Conservation (phyloP, 75 land plant species). For the Adiantum capillusveneris region DNA sequence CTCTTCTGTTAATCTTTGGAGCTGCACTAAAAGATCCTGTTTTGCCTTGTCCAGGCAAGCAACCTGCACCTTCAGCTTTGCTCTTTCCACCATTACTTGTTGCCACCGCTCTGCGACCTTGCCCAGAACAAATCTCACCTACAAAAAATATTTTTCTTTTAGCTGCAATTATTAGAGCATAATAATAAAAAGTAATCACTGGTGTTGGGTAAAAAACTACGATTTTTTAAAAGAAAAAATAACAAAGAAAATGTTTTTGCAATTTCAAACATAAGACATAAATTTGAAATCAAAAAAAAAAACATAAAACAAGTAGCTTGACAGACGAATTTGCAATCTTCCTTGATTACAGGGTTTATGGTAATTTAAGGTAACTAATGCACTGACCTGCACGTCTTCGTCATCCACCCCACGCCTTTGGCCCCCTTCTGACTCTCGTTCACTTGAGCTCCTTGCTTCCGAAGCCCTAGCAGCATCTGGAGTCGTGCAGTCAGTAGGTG, state of each 20-base stretch:
- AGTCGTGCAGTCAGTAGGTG: not conserved
- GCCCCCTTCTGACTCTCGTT: constrained; percentile 11
- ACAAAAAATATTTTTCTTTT: no score
- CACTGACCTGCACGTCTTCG: constrained; percentile 23
- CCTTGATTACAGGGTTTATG: not conserved
- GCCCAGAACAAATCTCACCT: constrained; percentile 35
- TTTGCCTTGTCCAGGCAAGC: constrained; percentile 27
- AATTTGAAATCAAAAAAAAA: no score
- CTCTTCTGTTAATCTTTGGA: constrained; percentile 20
- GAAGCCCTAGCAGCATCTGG: not conserved
- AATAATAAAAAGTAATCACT: no score
- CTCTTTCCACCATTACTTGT: constrained; percentile 36
- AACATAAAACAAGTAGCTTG: no score
- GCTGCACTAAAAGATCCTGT: constrained; percentile 25
- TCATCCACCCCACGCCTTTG: constrained; percentile 14
- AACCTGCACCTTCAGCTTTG: constrained; percentile 32
- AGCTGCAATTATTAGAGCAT: no score
- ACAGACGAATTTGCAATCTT: no score
- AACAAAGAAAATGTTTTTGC: no score
- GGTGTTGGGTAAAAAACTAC: no score
- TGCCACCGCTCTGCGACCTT: constrained; percentile 39
- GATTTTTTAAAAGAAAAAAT: no score
- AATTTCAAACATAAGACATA: no score
- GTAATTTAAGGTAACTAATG: not conserved
- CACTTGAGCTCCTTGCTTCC: constrained; percentile 7